phyloP scores from a whole-genome alignment of 2,329 filamentous ascomycete genomes.

The Coccinonectria pachysandricola region DNA sequence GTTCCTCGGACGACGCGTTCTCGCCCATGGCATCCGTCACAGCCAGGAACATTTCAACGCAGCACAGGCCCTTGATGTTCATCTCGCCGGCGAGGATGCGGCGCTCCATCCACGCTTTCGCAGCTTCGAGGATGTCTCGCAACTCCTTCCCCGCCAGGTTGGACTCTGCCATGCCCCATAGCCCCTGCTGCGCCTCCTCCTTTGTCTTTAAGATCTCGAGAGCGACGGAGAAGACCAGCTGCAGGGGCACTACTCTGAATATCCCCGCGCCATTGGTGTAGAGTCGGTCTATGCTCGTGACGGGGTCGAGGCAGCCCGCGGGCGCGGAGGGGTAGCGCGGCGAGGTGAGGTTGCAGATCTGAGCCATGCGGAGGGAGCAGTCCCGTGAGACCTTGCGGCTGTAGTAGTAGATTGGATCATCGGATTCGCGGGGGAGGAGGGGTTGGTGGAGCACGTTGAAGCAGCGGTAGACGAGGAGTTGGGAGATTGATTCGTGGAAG shows the following conservation, averaged over 20 bases:
- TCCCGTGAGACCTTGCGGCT: slow-evolving; percentile 41
- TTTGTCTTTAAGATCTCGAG: slow-evolving; percentile 37
- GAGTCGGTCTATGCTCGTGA: slow-evolving; percentile 26
- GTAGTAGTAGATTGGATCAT: slow-evolving; percentile 40
- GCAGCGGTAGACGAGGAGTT: slow-evolving; percentile 35
- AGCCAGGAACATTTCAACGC: slow-evolving; percentile 21
- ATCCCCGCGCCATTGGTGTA: slow-evolving; percentile 30
- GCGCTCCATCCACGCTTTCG: slow-evolving; percentile 21
- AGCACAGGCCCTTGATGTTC: slow-evolving; percentile 31
- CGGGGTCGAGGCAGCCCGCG: slow-evolving; percentile 11
- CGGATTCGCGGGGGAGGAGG: slow-evolving; percentile 32
- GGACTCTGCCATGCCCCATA: slow-evolving; percentile 20
- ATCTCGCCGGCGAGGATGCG: slow-evolving; percentile 33
- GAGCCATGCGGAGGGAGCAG: slow-evolving; percentile 26
- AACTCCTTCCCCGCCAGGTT: slow-evolving; percentile 24
- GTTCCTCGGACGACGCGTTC: slow-evolving; percentile 18
- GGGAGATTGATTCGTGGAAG: slow-evolving; percentile 33
- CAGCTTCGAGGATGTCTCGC: slow-evolving; percentile 19
- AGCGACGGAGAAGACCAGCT: slow-evolving; percentile 31
- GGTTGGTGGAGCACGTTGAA: slow-evolving; percentile 45
- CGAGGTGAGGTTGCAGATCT: slow-evolving; percentile 21
- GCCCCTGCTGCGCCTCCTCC: slow-evolving; percentile 27
- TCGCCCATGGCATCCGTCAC: slow-evolving; percentile 26
- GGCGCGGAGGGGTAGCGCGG: slow-evolving; percentile 6
- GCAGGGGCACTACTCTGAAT: slow-evolving; percentile 31